These are phyloP conservation scores for Bacidia gigantensis DNA, from an alignment of 495 filamentous ascomycete species.

Conservation along the genomic window DNA sequence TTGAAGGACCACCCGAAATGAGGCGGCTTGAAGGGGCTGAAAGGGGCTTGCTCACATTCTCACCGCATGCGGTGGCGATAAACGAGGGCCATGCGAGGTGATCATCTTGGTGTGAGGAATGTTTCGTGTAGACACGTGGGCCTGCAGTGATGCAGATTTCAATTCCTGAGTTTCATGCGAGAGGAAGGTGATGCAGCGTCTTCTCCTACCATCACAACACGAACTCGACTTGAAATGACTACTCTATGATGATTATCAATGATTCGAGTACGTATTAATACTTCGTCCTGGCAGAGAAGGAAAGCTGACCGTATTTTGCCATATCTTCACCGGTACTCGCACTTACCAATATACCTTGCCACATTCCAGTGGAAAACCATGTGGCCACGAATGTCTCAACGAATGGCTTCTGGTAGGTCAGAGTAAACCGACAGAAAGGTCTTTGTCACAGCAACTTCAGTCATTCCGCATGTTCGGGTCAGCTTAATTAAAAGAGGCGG, in stretches of 20 bases:
- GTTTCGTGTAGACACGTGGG: background rate
- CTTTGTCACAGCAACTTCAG: background rate
- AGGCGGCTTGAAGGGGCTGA: background rate
- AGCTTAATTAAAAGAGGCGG: background rate
- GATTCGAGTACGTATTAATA: too few relatives aligned
- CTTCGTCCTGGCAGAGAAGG: too few relatives aligned
- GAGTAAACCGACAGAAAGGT: background rate
- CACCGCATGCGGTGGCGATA: background rate
- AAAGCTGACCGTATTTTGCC: too few relatives aligned
- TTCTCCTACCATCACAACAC: too few relatives aligned
- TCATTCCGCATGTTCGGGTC: background rate
- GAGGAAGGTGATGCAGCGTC: too few relatives aligned
- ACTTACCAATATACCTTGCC: background rate
- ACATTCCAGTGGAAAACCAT: background rate
- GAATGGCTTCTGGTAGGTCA: background rate
- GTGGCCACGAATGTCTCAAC: background rate
- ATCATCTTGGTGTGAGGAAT: background rate
- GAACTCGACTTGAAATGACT: too few relatives aligned
- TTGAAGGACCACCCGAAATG: constrained; percentile 73
- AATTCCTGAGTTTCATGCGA: too few relatives aligned
- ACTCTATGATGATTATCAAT: too few relatives aligned
- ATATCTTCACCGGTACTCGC: background rate
- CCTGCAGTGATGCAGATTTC: background rate
- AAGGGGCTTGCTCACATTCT: background rate
- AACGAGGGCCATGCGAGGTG: background rate